These are phyloP conservation scores for Lentinula lateritia DNA, from an alignment of 768 basidiomycete species.

Conservation along the genomic window DNA sequence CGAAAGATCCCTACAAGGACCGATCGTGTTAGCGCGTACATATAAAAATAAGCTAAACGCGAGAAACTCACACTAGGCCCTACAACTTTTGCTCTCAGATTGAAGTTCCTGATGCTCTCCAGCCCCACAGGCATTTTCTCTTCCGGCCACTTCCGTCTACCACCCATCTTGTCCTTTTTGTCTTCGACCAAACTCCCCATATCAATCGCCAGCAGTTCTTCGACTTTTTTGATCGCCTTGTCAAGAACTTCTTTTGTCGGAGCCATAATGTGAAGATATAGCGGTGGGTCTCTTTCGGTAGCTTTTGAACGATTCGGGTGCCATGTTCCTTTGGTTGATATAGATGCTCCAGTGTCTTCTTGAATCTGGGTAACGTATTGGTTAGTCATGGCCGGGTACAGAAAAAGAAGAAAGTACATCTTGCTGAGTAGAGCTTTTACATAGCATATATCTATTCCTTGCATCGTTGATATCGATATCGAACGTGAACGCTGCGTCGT, in stretches of 20 bases:
- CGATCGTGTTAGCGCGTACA: neutral
- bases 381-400: neutral
- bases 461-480: constrained; percentile 98
- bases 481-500: constrained; percentile 78
- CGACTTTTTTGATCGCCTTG: constrained; percentile 62
- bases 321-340: constrained; percentile 93
- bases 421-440: constrained; percentile 87
- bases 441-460: constrained; percentile 90
- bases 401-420: constrained; percentile 50
- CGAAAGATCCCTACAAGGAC: constrained; percentile 75
- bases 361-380: constrained; percentile 55
- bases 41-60: neutral
- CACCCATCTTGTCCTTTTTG: constrained; percentile 50
- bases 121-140: constrained; percentile 88
- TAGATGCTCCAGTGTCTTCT: constrained; percentile 87
- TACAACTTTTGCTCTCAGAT: constrained; percentile 95
- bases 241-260: constrained; percentile 59
- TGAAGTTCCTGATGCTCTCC: constrained; percentile 93
- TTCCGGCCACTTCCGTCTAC: constrained; percentile 95
- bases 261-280: constrained; percentile 92
- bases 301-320: constrained; percentile 91
- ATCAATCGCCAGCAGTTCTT: constrained; percentile 69
- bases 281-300: constrained; percentile 86
- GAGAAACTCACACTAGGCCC: constrained; percentile 71
- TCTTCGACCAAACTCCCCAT: constrained; percentile 80